Evolutionary conservation across 2,329 filamentous ascomycete species (phyloP), one percentile per base, ranked within the genome.

Genomic region (Pyricularia grisea): DNA sequence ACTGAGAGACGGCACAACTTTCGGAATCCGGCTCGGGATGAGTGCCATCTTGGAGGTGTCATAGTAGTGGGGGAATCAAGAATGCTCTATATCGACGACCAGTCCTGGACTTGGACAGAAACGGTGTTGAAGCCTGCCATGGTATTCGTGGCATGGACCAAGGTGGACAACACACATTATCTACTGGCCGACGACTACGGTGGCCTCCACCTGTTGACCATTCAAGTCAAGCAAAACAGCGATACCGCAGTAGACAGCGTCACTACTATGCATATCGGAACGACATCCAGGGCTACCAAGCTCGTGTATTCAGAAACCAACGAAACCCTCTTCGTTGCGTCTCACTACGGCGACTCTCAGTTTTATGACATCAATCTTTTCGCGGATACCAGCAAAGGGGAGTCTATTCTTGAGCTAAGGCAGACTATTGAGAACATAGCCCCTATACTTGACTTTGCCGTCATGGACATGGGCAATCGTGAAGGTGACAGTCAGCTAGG

Each of bases 391-490:
- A 20, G 3, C 60, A 63, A 63, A 20, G 60, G 23, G 27, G 25
- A 63, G 60, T 30, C 58, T 14, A 28, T 61, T 10, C 82, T 90
- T 36, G 83, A 89, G 66, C 78, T 94, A 4, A 78, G 95, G 11
- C 93, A 97, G 75, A 90, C 88, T 0, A 84, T 96, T 69, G 82
- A 87, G 3, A 99, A 97, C 75, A 92, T 98, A 73, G 93, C 92
- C 0, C 95, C 95, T 0, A 83, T 99, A 61, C 81, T 98, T 58
- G 95, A 99, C 76, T 97, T 99, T 74, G 90, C 92, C 0, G 88
- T 99, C 20, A 97, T 98, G 93, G 95, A 98, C 75, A 91, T 98
- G 84, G 94, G 94, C 0, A 94, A 93, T 73, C 85, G 92, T 69
- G 90, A 92, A 70, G 58, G n/a, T 36, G 91, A 95, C 72, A 88